phyloP scores from a whole-genome alignment of 2,329 filamentous ascomycete genomes.

The Clarireedia sp. region DNA sequence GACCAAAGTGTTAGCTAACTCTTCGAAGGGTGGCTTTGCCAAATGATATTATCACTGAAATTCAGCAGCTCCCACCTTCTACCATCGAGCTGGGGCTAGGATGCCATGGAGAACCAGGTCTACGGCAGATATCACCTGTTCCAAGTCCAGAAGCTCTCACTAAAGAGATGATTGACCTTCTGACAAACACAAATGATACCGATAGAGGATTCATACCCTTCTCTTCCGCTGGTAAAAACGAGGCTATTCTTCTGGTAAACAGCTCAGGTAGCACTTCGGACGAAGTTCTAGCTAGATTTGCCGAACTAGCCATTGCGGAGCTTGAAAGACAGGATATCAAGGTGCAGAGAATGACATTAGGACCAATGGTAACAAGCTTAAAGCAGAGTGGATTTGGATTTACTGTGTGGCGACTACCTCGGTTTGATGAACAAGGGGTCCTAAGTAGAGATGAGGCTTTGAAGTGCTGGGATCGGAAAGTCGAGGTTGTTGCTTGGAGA shows the following conservation, averaged over 20 bases:
- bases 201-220: background rate
- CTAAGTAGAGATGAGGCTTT: conserved; percentile 12
- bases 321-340: conserved; percentile 16
- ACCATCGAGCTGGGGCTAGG: conserved; percentile 35
- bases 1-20: background rate
- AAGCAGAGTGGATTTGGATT: background rate
- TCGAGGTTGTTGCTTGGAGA: conserved; percentile 21
- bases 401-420: background rate
- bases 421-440: conserved; percentile 2
- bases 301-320: conserved; percentile 22
- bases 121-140: background rate
- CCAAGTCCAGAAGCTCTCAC: background rate
- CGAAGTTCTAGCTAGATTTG: conserved; percentile 22
- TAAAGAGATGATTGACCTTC: background rate
- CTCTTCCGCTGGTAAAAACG: conserved; percentile 3
- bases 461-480: conserved; percentile 21
- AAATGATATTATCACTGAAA: conserved; percentile 21
- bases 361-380: background rate
- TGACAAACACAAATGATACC: background rate
- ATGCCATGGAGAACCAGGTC: background rate
- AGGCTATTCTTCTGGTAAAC: conserved; percentile 21
- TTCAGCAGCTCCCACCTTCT: conserved; percentile 18
- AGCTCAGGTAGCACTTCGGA: conserved; percentile 23
- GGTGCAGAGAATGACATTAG: conserved; percentile 17
- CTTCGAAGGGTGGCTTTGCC: conserved; percentile 20